Evolutionary conservation across 1,139 yeast species (phyloP).

Genomic region (Protomyces gravidus): DNA sequence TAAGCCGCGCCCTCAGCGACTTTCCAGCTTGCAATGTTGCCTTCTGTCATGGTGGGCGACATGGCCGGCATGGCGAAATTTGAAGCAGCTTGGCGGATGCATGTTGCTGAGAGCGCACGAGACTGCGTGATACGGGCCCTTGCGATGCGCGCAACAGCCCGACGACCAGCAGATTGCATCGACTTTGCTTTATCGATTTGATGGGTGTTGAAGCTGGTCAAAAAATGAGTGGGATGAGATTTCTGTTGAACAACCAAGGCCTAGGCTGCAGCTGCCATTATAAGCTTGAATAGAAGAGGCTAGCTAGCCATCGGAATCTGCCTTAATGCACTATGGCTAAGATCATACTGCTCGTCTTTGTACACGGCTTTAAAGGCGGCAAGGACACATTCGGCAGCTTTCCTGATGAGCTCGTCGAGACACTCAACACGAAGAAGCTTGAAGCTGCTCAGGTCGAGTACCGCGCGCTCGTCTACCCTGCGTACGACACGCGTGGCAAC

Average conservation of each 20-base stretch:
- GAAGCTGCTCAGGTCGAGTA: constrained; percentile 1
- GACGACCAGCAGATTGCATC: background rate
- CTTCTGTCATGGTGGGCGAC: constrained; percentile 98
- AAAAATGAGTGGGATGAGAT: background rate
- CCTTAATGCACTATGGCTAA: constrained; percentile 20
- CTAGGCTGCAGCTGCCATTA: too few relatives aligned
- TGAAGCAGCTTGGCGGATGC: constrained; percentile 44
- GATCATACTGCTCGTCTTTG: constrained; percentile 31
- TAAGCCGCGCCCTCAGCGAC: constrained; percentile 74
- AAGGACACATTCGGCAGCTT: constrained; percentile 32
- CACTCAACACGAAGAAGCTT: background rate
- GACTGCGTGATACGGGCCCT: background rate
- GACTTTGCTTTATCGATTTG: too few relatives aligned
- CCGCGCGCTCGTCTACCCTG: constrained; percentile 31
- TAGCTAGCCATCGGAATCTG: background rate
- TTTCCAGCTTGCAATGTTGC: constrained; percentile 95
- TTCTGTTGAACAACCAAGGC: too few relatives aligned
- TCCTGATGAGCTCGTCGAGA: constrained; percentile 29
- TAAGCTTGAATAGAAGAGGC: background rate
- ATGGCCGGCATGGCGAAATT: constrained; percentile 84
- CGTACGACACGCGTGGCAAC: constrained; percentile 33
- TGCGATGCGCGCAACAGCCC: background rate
- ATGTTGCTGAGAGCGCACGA: background rate
- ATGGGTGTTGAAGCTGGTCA: too few relatives aligned
- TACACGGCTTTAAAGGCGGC: constrained; percentile 34